These are phyloP conservation scores for Hemileccinum impolitum DNA, from an alignment of 768 basidiomycete genomes.

Conservation along the genomic window DNA sequence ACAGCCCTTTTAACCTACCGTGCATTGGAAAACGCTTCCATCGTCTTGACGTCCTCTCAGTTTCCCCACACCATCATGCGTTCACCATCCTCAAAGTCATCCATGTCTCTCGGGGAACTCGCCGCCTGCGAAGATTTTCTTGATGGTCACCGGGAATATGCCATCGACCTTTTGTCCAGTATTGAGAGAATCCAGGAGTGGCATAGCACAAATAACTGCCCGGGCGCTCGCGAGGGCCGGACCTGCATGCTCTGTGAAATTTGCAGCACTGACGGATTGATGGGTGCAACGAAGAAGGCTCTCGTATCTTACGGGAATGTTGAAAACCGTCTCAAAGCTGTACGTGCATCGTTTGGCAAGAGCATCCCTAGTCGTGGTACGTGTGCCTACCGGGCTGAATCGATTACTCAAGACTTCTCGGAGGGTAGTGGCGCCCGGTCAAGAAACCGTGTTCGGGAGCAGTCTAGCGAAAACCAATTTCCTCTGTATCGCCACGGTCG, in stretches of 20 bases:
- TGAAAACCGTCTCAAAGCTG: conserved; percentile 4
- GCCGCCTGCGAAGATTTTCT: conserved; percentile 14
- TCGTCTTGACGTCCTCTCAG: not conserved
- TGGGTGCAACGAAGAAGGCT: conserved; percentile 4
- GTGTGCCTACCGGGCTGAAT: not conserved
- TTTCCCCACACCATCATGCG: conserved; percentile 1
- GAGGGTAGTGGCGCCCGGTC: conserved; percentile 1
- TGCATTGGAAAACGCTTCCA: not conserved
- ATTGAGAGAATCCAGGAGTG: conserved; percentile 1
- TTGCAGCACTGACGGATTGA: conserved; percentile 3
- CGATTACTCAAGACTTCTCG: not conserved
- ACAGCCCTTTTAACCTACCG: too few relatives aligned
- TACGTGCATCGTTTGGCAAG: conserved; percentile 7
- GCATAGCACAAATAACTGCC: conserved; percentile 3
- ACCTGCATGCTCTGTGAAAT: conserved; percentile 14
- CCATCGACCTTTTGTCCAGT: conserved; percentile 9
- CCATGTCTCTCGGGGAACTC: conserved; percentile 16
- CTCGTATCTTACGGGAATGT: conserved; percentile 6
- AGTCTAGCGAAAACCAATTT: conserved; percentile 7
- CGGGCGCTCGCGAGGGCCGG: not conserved
- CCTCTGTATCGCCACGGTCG: conserved; percentile 5
- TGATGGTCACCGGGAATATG: conserved; percentile 5
- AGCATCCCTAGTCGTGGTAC: not conserved
- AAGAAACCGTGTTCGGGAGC: conserved; percentile 6
- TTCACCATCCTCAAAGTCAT: not conserved